Percentiles rank a stretch among this genome's conserved stretches.
phyloP scores from a whole-genome alignment of 306 rosid species.

The Quercus engelmannii region DNA sequence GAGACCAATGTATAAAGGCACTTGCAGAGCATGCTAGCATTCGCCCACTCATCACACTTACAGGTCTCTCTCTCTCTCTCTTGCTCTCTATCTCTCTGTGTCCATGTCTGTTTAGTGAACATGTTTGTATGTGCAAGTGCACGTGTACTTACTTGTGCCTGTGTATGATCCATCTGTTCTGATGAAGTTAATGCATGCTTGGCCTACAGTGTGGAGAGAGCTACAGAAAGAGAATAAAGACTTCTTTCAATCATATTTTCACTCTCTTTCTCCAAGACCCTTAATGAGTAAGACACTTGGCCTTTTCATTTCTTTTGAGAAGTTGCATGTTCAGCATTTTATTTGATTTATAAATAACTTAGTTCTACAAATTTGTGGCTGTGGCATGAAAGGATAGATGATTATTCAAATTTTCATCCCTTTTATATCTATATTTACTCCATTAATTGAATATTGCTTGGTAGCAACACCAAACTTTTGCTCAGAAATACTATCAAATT shows the following conservation, averaged over 20 bases:
- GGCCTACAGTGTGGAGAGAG: slow-evolving; percentile 83
- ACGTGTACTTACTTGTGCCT: neutral
- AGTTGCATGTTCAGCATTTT: neutral
- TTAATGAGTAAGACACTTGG: slow-evolving; percentile 38
- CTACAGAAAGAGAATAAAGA: slow-evolving; percentile 81
- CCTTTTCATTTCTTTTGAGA: neutral
- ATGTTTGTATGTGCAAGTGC: neutral
- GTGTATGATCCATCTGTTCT: neutral
- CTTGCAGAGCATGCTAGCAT: slow-evolving; percentile 75
- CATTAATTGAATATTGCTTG: too few species aligned
- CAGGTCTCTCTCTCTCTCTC: slow-evolving; percentile 45
- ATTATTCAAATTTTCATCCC: too few species aligned
- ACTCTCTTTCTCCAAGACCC: slow-evolving; percentile 45
- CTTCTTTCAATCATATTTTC: slow-evolving; percentile 74
- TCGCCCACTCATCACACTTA: slow-evolving; percentile 69
- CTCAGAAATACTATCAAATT: too few species aligned
- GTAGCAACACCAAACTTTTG: too few species aligned
- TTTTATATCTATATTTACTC: too few species aligned
- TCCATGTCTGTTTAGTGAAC: neutral
- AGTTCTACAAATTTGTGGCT: neutral
- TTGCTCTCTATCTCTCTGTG: neutral
- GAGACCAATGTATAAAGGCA: slow-evolving; percentile 70
- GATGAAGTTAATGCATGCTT: neutral
- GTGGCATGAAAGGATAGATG: too few species aligned
- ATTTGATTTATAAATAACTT: neutral